A percentile compares a stretch with the other conserved stretches of the same genome.
Evolutionary conservation across 805 yeast species (phyloP).

Genomic region (Lachancea nothofagi): DNA sequence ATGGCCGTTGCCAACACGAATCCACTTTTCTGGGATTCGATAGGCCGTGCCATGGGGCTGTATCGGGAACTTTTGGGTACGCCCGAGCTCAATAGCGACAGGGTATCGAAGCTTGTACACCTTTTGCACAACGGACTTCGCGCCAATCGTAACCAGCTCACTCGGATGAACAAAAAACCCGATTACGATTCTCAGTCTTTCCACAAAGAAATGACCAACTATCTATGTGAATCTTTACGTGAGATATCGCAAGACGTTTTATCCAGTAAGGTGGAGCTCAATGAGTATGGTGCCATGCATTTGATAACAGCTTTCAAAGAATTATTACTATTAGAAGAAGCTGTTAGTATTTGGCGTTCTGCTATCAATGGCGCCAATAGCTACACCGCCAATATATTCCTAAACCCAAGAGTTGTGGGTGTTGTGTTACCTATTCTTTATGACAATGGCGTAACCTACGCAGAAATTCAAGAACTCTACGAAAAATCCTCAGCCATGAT

Average conservation of each 20-base stretch:
- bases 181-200: constrained; percentile 57
- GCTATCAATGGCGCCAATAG: constrained; percentile 28
- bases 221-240: constrained; percentile 45
- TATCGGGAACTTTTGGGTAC: constrained; percentile 43
- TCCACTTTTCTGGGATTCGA: constrained; percentile 47
- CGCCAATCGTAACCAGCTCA: constrained; percentile 49
- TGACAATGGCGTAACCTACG: constrained; percentile 55
- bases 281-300: constrained; percentile 53
- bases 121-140: constrained; percentile 50
- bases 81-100: constrained; percentile 42
- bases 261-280: constrained; percentile 39
- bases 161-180: constrained; percentile 52
- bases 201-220: constrained; percentile 46
- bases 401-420: constrained; percentile 63
- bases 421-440: constrained; percentile 62
- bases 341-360: constrained; percentile 64
- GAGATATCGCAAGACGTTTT: constrained; percentile 48
- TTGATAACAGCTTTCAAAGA: constrained; percentile 55
- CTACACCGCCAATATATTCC: constrained; percentile 37
- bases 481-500: constrained; percentile 37
- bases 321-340: constrained; percentile 54
- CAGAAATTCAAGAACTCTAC: constrained; percentile 54
- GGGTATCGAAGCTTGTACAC: constrained; percentile 47
- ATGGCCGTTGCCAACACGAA: constrained; percentile 40
- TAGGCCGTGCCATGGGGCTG: constrained; percentile 45